Base-by-base conservation (phyloP, 2,329 filamentous ascomycete genomes). In the Epichloe coenophiala region DNA sequence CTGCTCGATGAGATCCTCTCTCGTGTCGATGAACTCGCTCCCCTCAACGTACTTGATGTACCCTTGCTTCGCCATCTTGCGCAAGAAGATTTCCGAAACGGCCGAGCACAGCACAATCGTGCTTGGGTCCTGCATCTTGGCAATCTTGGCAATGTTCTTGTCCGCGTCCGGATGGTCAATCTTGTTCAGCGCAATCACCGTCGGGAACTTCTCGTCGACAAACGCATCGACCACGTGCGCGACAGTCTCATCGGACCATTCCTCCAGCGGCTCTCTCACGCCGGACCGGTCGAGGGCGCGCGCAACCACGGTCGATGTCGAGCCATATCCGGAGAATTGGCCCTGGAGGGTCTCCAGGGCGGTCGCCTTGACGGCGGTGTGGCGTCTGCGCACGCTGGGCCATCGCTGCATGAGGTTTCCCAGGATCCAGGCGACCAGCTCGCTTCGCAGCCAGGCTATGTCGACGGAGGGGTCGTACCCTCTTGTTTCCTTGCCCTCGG, bases 111-210 rank as follows among this genome's bases (percentile, higher is more conserved):
- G 79, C 2, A 98, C 91, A 48, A 98, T 85, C 5, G 80, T 79
- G 58, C 88, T 78, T 0, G 90, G 82, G 58, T 91, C 86, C 59
- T 93, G 84, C 75, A 84, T 83, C 69, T 95, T 95, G 42, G 89
- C 87, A 53, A 95, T 95, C 68, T 96, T 97, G 66, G 88, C 85
- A 59, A 98, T 90, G 67, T 98, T 98, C 73, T 88, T 93, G 68
- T 97, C 91, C 21, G 93, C 85, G 68, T 98, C 93, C 1, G 90
- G 82, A 66, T 98, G 93, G 65, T 98, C 93, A 65, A 98, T 96
- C 69, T 98, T 98, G 70, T 98, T 98, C 52, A 98, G 77, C 0
- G 93, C 93, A 54, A 96, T 89, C 17, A 98, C 89, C 1, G 93
- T 98, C 0, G 93, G 93, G 68, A 98, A 98, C 63, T 97, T 98